A percentile compares a stretch with the other conserved stretches of the same genome.
phyloP scores from a whole-genome alignment of 192 early-diverging fungal species.

The Linnemannia elongata region DNA sequence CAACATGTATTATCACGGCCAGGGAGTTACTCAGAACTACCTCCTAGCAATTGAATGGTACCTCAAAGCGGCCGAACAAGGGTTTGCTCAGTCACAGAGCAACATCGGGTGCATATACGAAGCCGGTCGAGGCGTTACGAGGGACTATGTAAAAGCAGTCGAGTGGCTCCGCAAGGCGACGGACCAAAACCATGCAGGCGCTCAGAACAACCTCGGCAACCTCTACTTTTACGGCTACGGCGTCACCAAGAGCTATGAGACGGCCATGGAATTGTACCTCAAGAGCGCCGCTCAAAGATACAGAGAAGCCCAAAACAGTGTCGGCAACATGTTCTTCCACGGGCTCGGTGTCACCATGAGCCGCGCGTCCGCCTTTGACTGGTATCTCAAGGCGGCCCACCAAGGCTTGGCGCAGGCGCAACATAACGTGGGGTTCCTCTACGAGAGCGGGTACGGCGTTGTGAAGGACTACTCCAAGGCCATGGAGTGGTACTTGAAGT shows the following conservation, averaged over 20 bases:
- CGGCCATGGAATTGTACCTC: conserved; percentile 67
- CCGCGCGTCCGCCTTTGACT: conserved; percentile 60
- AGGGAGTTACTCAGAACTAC: background rate
- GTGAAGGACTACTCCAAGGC: background rate
- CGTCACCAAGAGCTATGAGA: conserved; percentile 25
- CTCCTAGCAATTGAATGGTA: background rate
- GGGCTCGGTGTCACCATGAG: conserved; percentile 54
- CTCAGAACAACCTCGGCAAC: conserved; percentile 5
- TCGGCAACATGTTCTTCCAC: conserved; percentile 81
- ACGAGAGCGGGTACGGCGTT: conserved; percentile 57
- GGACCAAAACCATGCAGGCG: conserved; percentile 6
- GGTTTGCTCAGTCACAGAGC: background rate
- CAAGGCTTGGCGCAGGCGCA: conserved; percentile 63
- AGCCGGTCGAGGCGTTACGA: background rate
- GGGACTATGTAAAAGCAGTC: background rate
- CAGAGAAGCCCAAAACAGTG: conserved; percentile 78
- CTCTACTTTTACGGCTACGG: conserved; percentile 60
- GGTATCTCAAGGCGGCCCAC: conserved; percentile 65
- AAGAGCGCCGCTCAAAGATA: conserved; percentile 70
- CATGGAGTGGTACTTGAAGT: background rate
- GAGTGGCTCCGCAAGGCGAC: conserved; percentile 1
- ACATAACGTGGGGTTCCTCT: conserved; percentile 58
- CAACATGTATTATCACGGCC: background rate
- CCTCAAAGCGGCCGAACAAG: background rate
- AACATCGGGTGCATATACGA: conserved; percentile 69